Evolutionary conservation across 495 filamentous ascomycete genomes (phyloP).

Genomic region (Aspergillus leporis): DNA sequence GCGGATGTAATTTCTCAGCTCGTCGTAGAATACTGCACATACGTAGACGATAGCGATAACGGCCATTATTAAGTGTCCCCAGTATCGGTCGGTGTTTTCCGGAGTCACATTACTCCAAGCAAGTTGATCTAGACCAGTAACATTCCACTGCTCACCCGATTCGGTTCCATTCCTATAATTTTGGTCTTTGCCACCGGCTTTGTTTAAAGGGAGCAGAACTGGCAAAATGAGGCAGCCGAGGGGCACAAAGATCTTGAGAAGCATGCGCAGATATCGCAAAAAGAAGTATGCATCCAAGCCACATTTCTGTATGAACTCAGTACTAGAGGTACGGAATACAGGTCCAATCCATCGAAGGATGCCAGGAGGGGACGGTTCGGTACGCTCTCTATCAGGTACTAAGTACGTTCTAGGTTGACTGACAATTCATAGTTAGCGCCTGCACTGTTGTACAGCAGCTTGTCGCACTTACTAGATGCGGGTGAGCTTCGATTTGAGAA

Average conservation of each 20-base stretch:
- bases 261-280: constrained; percentile 88
- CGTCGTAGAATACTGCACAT: constrained; percentile 84
- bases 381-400: constrained; percentile 84
- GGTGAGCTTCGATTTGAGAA: constrained; percentile 74
- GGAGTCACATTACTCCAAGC: constrained; percentile 91
- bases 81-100: constrained; percentile 70
- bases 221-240: constrained; percentile 79
- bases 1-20: constrained; percentile 88
- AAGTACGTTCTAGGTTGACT: constrained; percentile 89
- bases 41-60: constrained; percentile 79
- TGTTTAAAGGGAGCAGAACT: constrained; percentile 83
- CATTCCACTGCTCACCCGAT: constrained; percentile 40
- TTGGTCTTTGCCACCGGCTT: constrained; percentile 65
- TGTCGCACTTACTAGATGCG: constrained; percentile 75
- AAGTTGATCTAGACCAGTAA: constrained; percentile 74
- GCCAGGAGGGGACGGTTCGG: constrained; percentile 66
- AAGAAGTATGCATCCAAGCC: constrained; percentile 98
- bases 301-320: constrained; percentile 93
- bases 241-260: constrained; percentile 88
- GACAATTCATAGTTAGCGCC: constrained; percentile 22
- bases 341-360: constrained; percentile 68
- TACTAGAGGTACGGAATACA: constrained; percentile 74
- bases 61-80: constrained; percentile 86
- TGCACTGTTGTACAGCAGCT: neutral
- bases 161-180: constrained; percentile 46